These are phyloP conservation scores for Cicer cuneatum DNA, from an alignment of 306 rosid species.

Conservation along the genomic window DNA sequence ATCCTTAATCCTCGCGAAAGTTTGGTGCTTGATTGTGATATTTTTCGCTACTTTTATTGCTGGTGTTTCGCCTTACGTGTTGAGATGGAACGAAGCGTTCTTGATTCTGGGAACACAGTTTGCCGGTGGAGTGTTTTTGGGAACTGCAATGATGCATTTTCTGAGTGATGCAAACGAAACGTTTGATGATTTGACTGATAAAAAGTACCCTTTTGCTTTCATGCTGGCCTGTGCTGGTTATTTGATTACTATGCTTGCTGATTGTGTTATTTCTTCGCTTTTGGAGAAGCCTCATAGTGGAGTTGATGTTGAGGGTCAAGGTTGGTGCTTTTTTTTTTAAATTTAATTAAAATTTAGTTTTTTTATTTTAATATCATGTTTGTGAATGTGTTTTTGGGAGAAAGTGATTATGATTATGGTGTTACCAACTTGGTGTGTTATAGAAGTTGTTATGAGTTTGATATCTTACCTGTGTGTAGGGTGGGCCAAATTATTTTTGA, in stretches of 20 bases:
- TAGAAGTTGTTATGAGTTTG: too few relatives aligned
- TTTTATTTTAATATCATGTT: not conserved
- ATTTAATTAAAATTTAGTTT: not conserved
- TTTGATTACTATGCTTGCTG: conserved; percentile 70
- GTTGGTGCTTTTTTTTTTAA: conserved; percentile 38
- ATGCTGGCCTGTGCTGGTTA: conserved; percentile 75
- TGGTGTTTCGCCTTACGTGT: conserved; percentile 65
- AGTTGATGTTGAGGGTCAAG: conserved; percentile 53
- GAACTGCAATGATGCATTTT: conserved; percentile 86
- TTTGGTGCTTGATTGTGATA: conserved; percentile 61
- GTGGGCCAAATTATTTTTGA: too few relatives aligned
- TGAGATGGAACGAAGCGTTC: conserved; percentile 76
- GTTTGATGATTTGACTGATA: conserved; percentile 60
- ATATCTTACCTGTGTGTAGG: too few relatives aligned
- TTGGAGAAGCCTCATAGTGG: conserved; percentile 35
- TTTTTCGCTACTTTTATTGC: conserved; percentile 67
- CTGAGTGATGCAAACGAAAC: conserved; percentile 69
- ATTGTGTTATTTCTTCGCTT: conserved; percentile 57
- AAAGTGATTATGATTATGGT: not conserved
- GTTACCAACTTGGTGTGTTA: too few relatives aligned
- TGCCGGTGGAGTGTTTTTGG: conserved; percentile 78
- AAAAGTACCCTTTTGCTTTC: conserved; percentile 70
- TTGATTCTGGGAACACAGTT: conserved; percentile 78
- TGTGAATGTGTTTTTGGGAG: not conserved
- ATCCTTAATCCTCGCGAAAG: conserved; percentile 59